These are phyloP conservation scores for Cucurbita pepo DNA, from an alignment of 306 rosid species.

Conservation along the genomic window DNA sequence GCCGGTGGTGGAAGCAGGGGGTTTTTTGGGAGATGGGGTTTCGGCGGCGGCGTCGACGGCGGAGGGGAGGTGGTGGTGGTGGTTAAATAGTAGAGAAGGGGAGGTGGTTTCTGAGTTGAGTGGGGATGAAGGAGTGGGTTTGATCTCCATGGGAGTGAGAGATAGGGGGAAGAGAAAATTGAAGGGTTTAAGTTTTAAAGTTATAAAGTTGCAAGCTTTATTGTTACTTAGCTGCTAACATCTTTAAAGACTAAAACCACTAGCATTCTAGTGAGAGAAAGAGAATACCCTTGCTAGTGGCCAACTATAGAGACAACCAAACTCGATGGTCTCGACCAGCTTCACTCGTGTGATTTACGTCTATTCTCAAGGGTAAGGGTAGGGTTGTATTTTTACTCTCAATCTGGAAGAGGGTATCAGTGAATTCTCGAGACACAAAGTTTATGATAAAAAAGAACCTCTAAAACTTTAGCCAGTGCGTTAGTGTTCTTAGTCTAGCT, in stretches of 20 bases:
- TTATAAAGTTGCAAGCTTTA: background rate
- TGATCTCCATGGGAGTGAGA: conserved; percentile 28
- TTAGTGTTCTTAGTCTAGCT: no score
- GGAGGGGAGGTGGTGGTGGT: background rate
- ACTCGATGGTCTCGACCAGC: no score
- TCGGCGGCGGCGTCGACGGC: conserved; percentile 3
- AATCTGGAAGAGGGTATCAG: no score
- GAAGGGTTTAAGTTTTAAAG: no score
- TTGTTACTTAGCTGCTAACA: conserved; percentile 53
- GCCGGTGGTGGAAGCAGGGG: conserved; percentile 7
- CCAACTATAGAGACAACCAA: background rate
- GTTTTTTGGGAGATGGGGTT: conserved; percentile 43
- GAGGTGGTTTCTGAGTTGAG: conserved; percentile 21
- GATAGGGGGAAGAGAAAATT: no score
- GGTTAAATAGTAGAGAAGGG: conserved; percentile 31
- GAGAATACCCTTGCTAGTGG: background rate
- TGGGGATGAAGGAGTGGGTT: conserved; percentile 8
- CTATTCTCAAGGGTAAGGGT: no score
- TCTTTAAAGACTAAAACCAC: conserved; percentile 4
- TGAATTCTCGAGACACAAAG: no score
- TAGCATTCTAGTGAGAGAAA: conserved; percentile 3
- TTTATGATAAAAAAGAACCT: no score
- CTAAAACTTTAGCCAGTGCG: no score
- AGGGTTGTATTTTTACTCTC: no score
- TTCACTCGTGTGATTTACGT: no score